Evolutionary conservation across 2,329 filamentous ascomycete genomes (phyloP), one percentile per base, ranked within the genome.

Genomic region (Cryphonectria parasitica): DNA sequence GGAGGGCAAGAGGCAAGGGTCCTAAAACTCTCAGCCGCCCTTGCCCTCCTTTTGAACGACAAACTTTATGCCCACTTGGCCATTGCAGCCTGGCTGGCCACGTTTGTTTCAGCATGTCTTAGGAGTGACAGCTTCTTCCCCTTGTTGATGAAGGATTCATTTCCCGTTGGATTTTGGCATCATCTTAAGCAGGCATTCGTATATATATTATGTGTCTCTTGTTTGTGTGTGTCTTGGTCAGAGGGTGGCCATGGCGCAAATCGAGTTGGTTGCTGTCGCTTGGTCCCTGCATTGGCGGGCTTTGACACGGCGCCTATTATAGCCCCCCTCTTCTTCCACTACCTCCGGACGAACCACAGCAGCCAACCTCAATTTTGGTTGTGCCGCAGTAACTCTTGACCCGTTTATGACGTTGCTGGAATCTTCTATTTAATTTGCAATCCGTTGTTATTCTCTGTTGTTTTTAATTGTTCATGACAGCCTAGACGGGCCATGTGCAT

Each of bases 261-360:
- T 39, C 45, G n/a, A 10, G 17, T 54, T 36, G 17, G 36, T 39
- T 66, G 31, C 31, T 15, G 11, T 19, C 31, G 17, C 28, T 19
- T 56, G 64, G 64, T n/a, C 45, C 45, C 64, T 28, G 43, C 49
- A 22, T 52, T 52, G 64, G 64, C 45, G 31, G 45, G 64, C 45
- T 15, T 41, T 7, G 45, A 49, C n/a, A 34, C 64, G 45, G 64
- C 64, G 64, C 64, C 34, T 66, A 66, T 31, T 31, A 34, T 17
- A 17, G 17, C 28, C 43, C 25, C 25, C 43, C 34, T 34, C 34
- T 34, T 34, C 61, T 25, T 63, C 22, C 22, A 15, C 36, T 17
- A 19, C 45, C 10, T n/a, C 45, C 1, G 52, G 25, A 49, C 39
- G 25, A 28, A 11, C 19, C 45, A 36, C 22, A 25, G 25, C n/a